Percentiles rank a stretch among this genome's conserved stretches.
Evolutionary conservation across 441 rosid species (phyloP).

Genomic region (Bocquillonia castaneifolia): DNA sequence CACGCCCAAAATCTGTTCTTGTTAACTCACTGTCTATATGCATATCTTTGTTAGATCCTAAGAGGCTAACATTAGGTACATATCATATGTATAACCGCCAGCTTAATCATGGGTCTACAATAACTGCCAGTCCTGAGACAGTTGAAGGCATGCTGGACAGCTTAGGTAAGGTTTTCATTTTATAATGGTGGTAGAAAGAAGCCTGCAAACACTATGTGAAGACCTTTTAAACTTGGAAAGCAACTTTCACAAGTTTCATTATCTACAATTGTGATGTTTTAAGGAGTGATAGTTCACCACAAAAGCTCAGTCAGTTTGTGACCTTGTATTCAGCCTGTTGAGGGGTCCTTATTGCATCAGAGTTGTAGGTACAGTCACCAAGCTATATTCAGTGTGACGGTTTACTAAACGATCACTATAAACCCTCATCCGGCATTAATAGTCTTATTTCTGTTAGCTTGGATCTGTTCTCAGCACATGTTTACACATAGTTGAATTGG

Average conservation of each 20-base stretch:
- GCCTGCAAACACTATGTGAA: not conserved
- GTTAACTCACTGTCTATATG: slow-evolving; percentile 83
- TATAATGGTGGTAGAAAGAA: not conserved
- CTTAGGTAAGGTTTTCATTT: slow-evolving; percentile 52
- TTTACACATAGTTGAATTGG: not conserved
- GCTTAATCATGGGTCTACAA: slow-evolving; percentile 48
- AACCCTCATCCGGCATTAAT: not conserved
- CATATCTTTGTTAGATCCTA: slow-evolving; percentile 90
- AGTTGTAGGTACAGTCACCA: not conserved
- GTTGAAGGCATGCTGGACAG: slow-evolving; percentile 86
- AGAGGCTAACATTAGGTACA: slow-evolving; percentile 61
- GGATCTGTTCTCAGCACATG: not conserved
- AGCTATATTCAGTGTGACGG: not conserved
- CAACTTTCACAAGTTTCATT: not conserved
- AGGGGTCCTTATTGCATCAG: not conserved
- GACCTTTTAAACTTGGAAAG: not conserved
- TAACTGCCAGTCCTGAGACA: slow-evolving; percentile 63
- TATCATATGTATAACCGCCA: slow-evolving; percentile 66
- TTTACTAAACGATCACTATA: not conserved
- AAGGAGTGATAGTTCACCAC: not conserved
- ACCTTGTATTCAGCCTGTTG: not conserved
- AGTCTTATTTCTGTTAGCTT: not conserved
- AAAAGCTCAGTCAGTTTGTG: not conserved
- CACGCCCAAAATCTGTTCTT: slow-evolving; percentile 84
- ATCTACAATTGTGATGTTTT: not conserved